Conservation (phyloP, 441 rosid genomes). For the Arabidopsis hybrid region DNA sequence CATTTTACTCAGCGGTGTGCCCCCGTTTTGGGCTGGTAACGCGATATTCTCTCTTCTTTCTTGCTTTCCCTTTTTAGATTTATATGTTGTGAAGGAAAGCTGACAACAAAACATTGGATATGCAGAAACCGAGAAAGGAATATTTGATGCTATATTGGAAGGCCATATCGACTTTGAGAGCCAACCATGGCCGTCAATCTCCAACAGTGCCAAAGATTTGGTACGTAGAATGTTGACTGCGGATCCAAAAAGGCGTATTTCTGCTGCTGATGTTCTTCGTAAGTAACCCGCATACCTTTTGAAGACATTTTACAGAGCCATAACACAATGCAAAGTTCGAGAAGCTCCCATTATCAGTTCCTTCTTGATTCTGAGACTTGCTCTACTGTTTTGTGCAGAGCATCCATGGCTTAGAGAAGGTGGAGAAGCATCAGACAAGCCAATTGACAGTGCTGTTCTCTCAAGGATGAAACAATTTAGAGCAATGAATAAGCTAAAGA, state of each 20-base stretch:
- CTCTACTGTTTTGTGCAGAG: conserved; percentile 45
- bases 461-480: conserved; percentile 80
- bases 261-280: conserved; percentile 76
- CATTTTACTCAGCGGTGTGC: conserved; percentile 70
- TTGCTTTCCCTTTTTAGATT: conserved; percentile 7
- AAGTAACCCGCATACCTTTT: conserved; percentile 38
- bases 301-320: background rate
- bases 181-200: conserved; percentile 75
- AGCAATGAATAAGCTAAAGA: conserved; percentile 76
- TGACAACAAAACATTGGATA: conserved; percentile 12
- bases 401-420: conserved; percentile 76
- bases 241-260: conserved; percentile 67
- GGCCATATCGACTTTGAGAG: conserved; percentile 78
- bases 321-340: conserved; percentile 1
- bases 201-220: conserved; percentile 74
- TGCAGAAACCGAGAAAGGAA: conserved; percentile 79
- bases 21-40: conserved; percentile 77
- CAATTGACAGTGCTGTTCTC: conserved; percentile 72
- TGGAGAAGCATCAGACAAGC: conserved; percentile 72
- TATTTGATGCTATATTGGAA: conserved; percentile 70
- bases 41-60: background rate
- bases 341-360: background rate
- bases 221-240: conserved; percentile 67
- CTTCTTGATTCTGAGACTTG: conserved; percentile 4
- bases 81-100: background rate